A percentile compares a stretch with the other conserved stretches of the same genome.
phyloP scores from a whole-genome alignment of 306 rosid species.

The Inga oerstediana region DNA sequence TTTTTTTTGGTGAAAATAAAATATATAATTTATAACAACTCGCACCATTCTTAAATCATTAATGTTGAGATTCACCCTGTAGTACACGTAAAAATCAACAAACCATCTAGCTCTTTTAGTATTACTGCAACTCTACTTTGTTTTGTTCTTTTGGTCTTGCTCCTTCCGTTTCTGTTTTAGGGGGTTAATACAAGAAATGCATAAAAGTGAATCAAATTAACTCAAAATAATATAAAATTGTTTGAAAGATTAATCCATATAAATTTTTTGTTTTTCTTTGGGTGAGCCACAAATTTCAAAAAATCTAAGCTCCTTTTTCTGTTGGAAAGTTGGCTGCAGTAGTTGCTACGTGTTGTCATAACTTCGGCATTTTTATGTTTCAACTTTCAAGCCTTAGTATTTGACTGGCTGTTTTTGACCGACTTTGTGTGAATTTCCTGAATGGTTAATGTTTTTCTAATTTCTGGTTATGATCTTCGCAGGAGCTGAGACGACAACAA shows the following conservation, averaged over 20 bases:
- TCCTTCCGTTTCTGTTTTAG: background rate
- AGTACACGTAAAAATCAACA: background rate
- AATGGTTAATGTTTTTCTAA: background rate
- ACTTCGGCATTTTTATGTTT: constrained; percentile 1
- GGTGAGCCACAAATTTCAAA: background rate
- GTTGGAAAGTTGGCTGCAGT: constrained; percentile 15
- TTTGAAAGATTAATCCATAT: background rate
- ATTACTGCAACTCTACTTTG: background rate
- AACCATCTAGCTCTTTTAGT: background rate
- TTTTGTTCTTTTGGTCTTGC: background rate
- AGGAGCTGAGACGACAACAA: constrained; percentile 78
- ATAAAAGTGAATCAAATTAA: constrained; percentile 1
- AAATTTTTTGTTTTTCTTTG: constrained; percentile 12
- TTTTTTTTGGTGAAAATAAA: no score
- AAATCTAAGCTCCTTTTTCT: background rate
- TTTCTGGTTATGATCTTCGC: constrained; percentile 21
- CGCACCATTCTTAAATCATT: background rate
- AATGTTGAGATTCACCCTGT: background rate
- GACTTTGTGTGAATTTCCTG: background rate
- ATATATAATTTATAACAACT: no score
- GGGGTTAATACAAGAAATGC: background rate
- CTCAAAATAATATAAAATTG: background rate
- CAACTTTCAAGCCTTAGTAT: background rate
- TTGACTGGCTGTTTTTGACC: constrained; percentile 10
- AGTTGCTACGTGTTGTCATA: background rate